Conservation (phyloP, 306 rosid genomes). For the Glycine tomentella region DNA sequence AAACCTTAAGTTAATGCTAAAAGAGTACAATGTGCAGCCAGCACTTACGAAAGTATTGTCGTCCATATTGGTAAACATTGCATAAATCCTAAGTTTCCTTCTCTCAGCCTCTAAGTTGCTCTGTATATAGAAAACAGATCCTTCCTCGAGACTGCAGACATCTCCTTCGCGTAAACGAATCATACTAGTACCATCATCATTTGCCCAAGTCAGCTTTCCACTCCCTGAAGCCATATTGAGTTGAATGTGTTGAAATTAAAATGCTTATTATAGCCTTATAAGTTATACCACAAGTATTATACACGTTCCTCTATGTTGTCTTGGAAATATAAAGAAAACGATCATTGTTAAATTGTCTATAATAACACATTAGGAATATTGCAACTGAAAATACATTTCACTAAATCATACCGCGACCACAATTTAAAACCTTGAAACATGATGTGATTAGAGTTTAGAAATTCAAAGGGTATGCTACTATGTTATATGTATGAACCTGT, state of each 20-base stretch:
- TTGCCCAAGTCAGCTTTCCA: constrained; percentile 68
- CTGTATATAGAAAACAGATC: constrained; percentile 71
- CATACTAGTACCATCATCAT: constrained; percentile 47
- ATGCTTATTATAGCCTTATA: too few relatives aligned
- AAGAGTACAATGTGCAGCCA: background rate
- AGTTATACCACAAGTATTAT: too few relatives aligned
- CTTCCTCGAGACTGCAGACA: constrained; percentile 64
- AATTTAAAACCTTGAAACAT: background rate
- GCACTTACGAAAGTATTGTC: constrained; percentile 60
- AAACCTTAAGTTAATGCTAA: constrained; percentile 25
- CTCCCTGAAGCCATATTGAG: constrained; percentile 58
- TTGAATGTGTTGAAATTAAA: too few relatives aligned
- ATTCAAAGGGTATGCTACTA: background rate
- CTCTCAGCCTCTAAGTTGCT: constrained; percentile 68
- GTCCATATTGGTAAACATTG: constrained; percentile 67
- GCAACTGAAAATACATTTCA: background rate
- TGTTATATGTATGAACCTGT: constrained; percentile 54
- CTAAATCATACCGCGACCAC: too few relatives aligned
- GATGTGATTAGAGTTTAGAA: background rate
- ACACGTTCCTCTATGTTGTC: background rate
- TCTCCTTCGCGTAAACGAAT: constrained; percentile 69
- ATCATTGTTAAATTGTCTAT: background rate
- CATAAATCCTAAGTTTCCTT: constrained; percentile 71
- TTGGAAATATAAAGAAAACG: background rate
- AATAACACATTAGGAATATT: background rate